phyloP scores from a whole-genome alignment of 805 yeast genomes.

The Sugiyamaella floridensis region DNA sequence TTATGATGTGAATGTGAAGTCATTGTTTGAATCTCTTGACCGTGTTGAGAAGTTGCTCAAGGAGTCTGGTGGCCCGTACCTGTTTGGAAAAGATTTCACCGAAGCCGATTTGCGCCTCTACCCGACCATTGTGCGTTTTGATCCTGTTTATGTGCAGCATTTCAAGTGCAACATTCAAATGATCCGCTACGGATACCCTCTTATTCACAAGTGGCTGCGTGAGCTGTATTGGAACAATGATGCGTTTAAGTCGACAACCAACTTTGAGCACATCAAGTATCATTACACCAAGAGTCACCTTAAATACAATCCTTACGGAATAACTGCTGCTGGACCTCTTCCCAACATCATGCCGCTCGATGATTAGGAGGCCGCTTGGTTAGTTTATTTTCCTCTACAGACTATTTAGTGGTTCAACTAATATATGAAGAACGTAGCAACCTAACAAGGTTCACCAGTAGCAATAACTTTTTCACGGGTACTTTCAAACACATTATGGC shows the following conservation, averaged over 20 bases:
- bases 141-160: conserved; percentile 89
- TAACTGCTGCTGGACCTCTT: conserved; percentile 84
- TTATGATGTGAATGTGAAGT: conserved; percentile 60
- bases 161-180: conserved; percentile 85
- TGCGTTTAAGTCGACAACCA: conserved; percentile 70
- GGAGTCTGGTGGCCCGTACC: conserved; percentile 34
- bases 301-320: conserved; percentile 70
- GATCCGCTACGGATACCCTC: conserved; percentile 74
- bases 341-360: conserved; percentile 59
- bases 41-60: conserved; percentile 57
- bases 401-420: no score
- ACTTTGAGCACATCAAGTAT: conserved; percentile 82
- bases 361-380: conserved; percentile 1
- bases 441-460: no score
- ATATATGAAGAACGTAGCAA: no score
- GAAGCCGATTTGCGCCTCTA: conserved; percentile 87
- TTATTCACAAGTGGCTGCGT: conserved; percentile 70
- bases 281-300: conserved; percentile 87
- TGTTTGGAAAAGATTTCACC: conserved; percentile 63
- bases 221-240: conserved; percentile 75
- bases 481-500: no score
- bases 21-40: conserved; percentile 61
- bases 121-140: conserved; percentile 85
- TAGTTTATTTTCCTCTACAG: no score
- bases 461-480: no score